Evolutionary conservation across 1,284 basidiomycete genomes (phyloP), one percentile per base, ranked within the genome.

Genomic region (Cronartium quercuum): DNA sequence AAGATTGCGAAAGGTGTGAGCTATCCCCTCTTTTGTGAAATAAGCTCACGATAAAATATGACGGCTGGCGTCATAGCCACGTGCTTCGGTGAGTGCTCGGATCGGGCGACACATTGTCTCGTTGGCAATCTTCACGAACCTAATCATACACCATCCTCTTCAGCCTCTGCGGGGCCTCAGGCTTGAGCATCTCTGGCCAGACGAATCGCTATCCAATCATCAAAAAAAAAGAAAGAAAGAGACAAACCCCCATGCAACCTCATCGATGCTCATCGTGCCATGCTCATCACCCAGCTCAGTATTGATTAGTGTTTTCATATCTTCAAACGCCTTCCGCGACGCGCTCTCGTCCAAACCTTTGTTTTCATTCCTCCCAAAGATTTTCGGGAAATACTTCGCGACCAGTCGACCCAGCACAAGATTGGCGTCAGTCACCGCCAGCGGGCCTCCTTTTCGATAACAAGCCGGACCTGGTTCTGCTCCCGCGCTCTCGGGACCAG

Each of bases 401-500:
- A 92, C 84, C n/a, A 94, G 86, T 1, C 92, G 86, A 0, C 92
- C 91, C 0, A 94, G 87, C 35, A 91, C 83, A 5, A 94, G 84
- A 79, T 94, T 94, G 5, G 91, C 92, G 79, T 94, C 92, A 0
- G 91, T 94, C 9, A 94, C 87, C 0, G 91, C 90, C 6, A 93
- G 83, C 0, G 90, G 90, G 0, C 92, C 91, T 6, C 90, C 90
- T 82, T 92, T 93, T 63, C 90, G 89, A 78, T 77, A 81, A 80
- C 90, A 93, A 0, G 88, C 88, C 2, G 91, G 91, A 3, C 91
- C 91, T 9, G 92, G 92, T 78, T 92, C 87, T 0, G 91, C 91
- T 10, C 90, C 91, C 0, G 91, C 91, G 78, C 89, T 90, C 79
- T 91, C 88, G 0, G 91, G 91, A 0, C 91, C 91, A 6, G 89